phyloP scores from a whole-genome alignment of 192 early-diverging fungal species.

The Radiomyces spectabilis region DNA sequence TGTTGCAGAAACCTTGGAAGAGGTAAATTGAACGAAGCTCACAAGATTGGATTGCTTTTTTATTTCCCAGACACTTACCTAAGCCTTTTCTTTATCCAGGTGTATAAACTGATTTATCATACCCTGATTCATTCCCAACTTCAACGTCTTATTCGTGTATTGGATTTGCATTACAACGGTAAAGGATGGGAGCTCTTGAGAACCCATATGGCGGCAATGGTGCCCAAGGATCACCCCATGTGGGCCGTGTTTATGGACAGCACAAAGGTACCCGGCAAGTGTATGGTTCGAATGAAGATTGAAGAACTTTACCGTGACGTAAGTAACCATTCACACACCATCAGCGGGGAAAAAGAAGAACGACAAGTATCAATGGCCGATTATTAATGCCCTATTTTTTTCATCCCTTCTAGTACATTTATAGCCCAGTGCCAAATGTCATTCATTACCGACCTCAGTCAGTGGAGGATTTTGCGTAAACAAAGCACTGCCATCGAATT shows the following conservation, averaged over 20 bases:
- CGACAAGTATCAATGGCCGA: no score
- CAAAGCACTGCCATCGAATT: not conserved
- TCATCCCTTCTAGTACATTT: constrained; percentile 3
- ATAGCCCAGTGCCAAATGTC: constrained; percentile 2
- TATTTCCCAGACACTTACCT: not conserved
- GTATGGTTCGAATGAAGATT: constrained; percentile 60
- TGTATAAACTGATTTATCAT: constrained; percentile 54
- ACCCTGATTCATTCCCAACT: constrained; percentile 52
- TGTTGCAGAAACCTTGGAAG: constrained; percentile 33
- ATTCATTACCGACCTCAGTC: not conserved
- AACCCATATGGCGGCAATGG: constrained; percentile 31
- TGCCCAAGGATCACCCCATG: constrained; percentile 38
- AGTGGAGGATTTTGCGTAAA: not conserved
- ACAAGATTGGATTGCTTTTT: not conserved
- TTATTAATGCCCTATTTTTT: not conserved
- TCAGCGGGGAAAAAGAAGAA: not conserved
- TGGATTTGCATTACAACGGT: constrained; percentile 49
- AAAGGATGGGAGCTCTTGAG: constrained; percentile 53
- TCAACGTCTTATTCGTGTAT: constrained; percentile 52
- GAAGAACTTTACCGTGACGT: constrained; percentile 59
- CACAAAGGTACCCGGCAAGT: constrained; percentile 42
- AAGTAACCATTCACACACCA: constrained; percentile 10
- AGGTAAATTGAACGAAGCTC: not conserved
- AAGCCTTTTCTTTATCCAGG: constrained; percentile 23
- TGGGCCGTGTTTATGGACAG: constrained; percentile 37